A percentile compares a stretch with the other conserved stretches of the same genome.
phyloP scores from a whole-genome alignment of 306 rosid genomes.

The Ormosia emarginata region DNA sequence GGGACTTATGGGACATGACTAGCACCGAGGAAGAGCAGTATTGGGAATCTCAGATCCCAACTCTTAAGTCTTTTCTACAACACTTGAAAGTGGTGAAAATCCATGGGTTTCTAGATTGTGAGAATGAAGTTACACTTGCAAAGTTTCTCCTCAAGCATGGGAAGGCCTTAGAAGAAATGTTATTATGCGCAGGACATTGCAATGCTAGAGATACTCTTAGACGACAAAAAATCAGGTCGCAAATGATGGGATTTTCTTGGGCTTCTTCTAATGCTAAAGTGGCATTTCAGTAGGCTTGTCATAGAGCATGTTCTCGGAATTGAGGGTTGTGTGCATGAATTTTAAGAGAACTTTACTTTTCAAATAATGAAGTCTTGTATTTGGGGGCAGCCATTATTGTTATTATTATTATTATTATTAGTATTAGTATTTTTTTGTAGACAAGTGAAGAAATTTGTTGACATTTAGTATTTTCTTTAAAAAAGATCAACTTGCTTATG shows the following conservation, averaged over 20 bases:
- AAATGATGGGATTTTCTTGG: constrained; percentile 72
- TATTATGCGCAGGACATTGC: constrained; percentile 37
- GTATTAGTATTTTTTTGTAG: background rate
- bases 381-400: background rate
- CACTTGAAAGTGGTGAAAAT: constrained; percentile 66
- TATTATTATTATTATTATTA: background rate
- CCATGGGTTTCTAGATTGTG: constrained; percentile 64
- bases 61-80: constrained; percentile 49
- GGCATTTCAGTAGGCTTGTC: constrained; percentile 34
- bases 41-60: constrained; percentile 67
- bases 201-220: constrained; percentile 49
- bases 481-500: background rate
- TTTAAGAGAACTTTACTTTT: background rate
- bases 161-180: constrained; percentile 61
- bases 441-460: background rate
- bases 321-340: background rate
- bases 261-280: constrained; percentile 80
- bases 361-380: background rate
- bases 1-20: constrained; percentile 60
- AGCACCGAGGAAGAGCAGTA: constrained; percentile 59
- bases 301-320: background rate
- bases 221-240: constrained; percentile 67
- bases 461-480: background rate
- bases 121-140: constrained; percentile 67
- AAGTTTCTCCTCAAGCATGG: constrained; percentile 79